These are phyloP conservation scores for Pythium dissimile DNA, from an alignment of 352 stramenopile genomes.

Conservation along the genomic window DNA sequence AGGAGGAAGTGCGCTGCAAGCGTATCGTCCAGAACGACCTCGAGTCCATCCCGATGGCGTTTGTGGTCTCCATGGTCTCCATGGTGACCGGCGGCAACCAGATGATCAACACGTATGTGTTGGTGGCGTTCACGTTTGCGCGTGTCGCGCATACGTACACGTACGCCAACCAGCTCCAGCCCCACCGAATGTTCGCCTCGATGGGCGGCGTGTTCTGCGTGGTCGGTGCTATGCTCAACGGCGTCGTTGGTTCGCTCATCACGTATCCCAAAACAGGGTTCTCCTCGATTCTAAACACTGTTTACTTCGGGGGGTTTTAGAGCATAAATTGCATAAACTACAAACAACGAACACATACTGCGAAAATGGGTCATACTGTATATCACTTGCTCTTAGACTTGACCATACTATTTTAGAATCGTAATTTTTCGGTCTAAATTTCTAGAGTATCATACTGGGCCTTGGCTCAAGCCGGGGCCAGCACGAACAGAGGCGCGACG, in stretches of 20 bases:
- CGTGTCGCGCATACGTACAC: constrained; percentile 23
- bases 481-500: constrained; percentile 18
- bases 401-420: not conserved
- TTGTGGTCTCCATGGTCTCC: constrained; percentile 16
- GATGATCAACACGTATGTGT: constrained; percentile 4
- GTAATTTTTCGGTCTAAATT: not conserved
- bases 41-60: constrained; percentile 28
- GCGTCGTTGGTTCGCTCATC: not conserved
- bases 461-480: not conserved
- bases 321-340: too few species aligned
- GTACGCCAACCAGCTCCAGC: constrained; percentile 15
- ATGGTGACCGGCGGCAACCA: constrained; percentile 13
- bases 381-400: not conserved
- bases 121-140: constrained; percentile 23
- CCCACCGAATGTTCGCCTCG: constrained; percentile 19
- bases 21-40: constrained; percentile 35
- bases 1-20: constrained; percentile 28
- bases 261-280: not conserved
- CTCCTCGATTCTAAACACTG: not conserved
- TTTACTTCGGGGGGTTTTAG: too few species aligned
- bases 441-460: not conserved
- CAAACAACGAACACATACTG: too few species aligned
- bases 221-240: constrained; percentile 16
- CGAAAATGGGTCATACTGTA: too few species aligned
- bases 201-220: constrained; percentile 22